phyloP scores from a whole-genome alignment of 2,329 filamentous ascomycete genomes.

The Arthrobotrys sinensis region DNA sequence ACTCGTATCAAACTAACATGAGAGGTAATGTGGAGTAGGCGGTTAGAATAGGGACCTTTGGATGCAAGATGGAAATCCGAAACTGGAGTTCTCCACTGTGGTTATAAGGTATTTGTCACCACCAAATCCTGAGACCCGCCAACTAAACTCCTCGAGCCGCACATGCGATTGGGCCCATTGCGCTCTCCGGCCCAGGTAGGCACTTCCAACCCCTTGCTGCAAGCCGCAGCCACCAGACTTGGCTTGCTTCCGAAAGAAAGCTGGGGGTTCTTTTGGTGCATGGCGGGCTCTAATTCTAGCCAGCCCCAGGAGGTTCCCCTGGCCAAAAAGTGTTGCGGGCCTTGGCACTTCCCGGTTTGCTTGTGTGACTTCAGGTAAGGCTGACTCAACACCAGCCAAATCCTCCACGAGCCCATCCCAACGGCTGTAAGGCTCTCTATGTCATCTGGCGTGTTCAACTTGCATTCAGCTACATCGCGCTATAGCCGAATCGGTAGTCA shows the following conservation, averaged over 20 bases:
- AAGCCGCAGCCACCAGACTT: conserved; percentile 46
- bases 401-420: conserved; percentile 16
- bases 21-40: conserved; percentile 25
- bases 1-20: conserved; percentile 8
- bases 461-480: conserved; percentile 52
- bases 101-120: conserved; percentile 60
- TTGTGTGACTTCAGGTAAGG: conserved; percentile 58
- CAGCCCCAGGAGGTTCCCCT: neutral
- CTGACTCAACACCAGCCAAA: conserved; percentile 55
- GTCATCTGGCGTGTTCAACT: conserved; percentile 22
- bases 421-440: conserved; percentile 40
- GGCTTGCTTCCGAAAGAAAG: conserved; percentile 44
- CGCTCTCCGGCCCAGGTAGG: conserved; percentile 14
- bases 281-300: neutral
- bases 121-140: conserved; percentile 54
- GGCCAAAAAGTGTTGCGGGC: conserved; percentile 48
- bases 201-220: conserved; percentile 28
- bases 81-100: conserved; percentile 42
- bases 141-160: conserved; percentile 44
- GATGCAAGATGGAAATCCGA: conserved; percentile 31
- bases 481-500: conserved; percentile 52
- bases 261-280: neutral
- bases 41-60: conserved; percentile 19
- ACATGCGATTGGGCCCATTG: conserved; percentile 44
- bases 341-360: conserved; percentile 44